phyloP scores from a whole-genome alignment of 2,329 filamentous ascomycete genomes.

The Colletotrichum scovillei region DNA sequence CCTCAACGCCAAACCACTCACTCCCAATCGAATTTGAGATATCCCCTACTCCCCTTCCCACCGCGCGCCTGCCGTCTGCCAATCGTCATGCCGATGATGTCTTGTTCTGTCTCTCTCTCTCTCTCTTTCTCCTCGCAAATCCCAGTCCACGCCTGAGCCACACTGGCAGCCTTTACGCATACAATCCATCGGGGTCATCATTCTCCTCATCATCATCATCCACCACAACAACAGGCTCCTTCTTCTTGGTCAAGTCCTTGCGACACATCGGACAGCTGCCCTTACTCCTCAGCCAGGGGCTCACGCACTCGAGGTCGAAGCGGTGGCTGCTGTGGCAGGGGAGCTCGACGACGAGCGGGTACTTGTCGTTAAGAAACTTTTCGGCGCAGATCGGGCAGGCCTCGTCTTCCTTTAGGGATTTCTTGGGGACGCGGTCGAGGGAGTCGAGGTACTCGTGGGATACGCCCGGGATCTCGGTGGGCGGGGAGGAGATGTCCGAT shows the following conservation, averaged over 20 bases:
- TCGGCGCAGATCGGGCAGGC: slow-evolving; percentile 74
- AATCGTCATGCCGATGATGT: background rate
- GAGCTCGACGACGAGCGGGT: slow-evolving; percentile 72
- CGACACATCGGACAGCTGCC: slow-evolving; percentile 74
- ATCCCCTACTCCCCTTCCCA: background rate
- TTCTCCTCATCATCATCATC: slow-evolving; percentile 63
- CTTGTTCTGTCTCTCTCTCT: background rate
- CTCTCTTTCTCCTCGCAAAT: background rate
- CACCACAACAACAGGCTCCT: slow-evolving; percentile 54
- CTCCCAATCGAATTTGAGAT: background rate
- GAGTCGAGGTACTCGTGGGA: slow-evolving; percentile 68
- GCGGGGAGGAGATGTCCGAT: slow-evolving; percentile 63
- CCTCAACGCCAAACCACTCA: slow-evolving; percentile 8
- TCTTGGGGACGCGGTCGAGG: slow-evolving; percentile 68
- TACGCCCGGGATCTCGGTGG: slow-evolving; percentile 64
- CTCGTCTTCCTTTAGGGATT: slow-evolving; percentile 61
- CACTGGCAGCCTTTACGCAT: slow-evolving; percentile 44
- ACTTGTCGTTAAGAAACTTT: slow-evolving; percentile 69
- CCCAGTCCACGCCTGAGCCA: too few relatives aligned
- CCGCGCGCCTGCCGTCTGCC: background rate
- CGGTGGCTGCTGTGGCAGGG: slow-evolving; percentile 69
- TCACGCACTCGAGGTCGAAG: slow-evolving; percentile 76
- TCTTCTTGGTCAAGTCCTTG: slow-evolving; percentile 68
- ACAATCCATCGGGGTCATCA: slow-evolving; percentile 63
- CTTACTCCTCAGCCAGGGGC: slow-evolving; percentile 73